phyloP scores from a whole-genome alignment of 495 filamentous ascomycete species.

The Glutinoglossum americanum region DNA sequence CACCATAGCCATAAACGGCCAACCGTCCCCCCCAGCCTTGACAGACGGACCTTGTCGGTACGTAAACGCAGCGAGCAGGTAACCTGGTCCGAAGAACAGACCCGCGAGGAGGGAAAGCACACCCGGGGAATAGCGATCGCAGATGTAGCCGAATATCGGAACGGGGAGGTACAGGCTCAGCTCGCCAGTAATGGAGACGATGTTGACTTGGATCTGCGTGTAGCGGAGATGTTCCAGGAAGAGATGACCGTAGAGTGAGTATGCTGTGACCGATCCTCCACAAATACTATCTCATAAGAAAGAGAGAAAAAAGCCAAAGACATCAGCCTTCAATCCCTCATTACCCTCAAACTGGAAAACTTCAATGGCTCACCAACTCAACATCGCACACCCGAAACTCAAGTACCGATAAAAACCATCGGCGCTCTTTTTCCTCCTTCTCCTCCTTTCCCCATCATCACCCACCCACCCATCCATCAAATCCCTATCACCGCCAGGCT shows the following conservation, averaged over 20 bases:
- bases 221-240: slow-evolving; percentile 71
- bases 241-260: slow-evolving; percentile 75
- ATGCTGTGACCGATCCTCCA: slow-evolving; percentile 68
- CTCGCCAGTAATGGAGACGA: slow-evolving; percentile 62
- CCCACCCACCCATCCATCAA: neutral
- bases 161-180: slow-evolving; percentile 78
- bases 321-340: neutral
- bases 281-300: slow-evolving; percentile 46
- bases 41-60: slow-evolving; percentile 42
- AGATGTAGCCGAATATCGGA: slow-evolving; percentile 71
- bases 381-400: slow-evolving; percentile 38
- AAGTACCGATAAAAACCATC: slow-evolving; percentile 17
- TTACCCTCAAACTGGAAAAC: neutral
- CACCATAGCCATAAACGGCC: slow-evolving; percentile 67
- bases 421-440: neutral
- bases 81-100: slow-evolving; percentile 55
- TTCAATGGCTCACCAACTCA: slow-evolving; percentile 28
- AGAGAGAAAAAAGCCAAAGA: too few species aligned
- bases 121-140: slow-evolving; percentile 66
- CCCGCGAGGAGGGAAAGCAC: slow-evolving; percentile 50
- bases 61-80: slow-evolving; percentile 59
- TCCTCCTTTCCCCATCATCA: neutral
- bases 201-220: slow-evolving; percentile 77
- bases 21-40: slow-evolving; percentile 33
- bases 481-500: neutral